These are phyloP conservation scores for Corylus americana DNA, from an alignment of 306 rosid species.

Conservation along the genomic window DNA sequence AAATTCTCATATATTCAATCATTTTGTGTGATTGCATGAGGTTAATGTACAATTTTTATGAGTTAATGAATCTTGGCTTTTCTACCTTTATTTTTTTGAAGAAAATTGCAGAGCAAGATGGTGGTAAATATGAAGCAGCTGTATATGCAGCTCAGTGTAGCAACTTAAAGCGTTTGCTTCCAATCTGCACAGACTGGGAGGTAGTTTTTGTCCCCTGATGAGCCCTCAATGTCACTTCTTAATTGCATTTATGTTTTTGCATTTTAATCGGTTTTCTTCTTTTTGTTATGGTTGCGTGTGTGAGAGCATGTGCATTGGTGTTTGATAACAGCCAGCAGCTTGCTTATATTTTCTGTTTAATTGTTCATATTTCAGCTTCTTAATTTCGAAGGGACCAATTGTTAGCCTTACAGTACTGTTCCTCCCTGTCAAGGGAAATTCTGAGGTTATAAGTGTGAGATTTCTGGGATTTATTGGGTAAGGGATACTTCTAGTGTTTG, in stretches of 20 bases:
- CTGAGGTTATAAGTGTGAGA: not conserved
- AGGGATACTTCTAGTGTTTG: not conserved
- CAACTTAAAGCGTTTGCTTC: constrained; percentile 86
- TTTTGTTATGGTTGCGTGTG: not conserved
- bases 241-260: constrained; percentile 8
- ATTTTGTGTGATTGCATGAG: constrained; percentile 1
- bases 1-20: not conserved
- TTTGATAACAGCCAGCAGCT: constrained; percentile 11
- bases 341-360: constrained; percentile 2
- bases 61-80: constrained; percentile 17
- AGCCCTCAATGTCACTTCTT: constrained; percentile 13
- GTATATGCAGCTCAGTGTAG: constrained; percentile 89
- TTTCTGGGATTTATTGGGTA: not conserved
- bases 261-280: not conserved
- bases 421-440: not conserved
- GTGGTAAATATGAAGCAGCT: constrained; percentile 96
- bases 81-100: constrained; percentile 35
- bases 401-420: not conserved
- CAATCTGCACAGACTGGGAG: constrained; percentile 97
- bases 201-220: constrained; percentile 36
- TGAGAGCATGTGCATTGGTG: not conserved
- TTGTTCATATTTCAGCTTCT: not conserved
- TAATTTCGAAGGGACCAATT: not conserved
- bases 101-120: constrained; percentile 89
- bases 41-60: not conserved